phyloP scores from a whole-genome alignment of 768 basidiomycete species.

The Leccinum truebloodii region DNA sequence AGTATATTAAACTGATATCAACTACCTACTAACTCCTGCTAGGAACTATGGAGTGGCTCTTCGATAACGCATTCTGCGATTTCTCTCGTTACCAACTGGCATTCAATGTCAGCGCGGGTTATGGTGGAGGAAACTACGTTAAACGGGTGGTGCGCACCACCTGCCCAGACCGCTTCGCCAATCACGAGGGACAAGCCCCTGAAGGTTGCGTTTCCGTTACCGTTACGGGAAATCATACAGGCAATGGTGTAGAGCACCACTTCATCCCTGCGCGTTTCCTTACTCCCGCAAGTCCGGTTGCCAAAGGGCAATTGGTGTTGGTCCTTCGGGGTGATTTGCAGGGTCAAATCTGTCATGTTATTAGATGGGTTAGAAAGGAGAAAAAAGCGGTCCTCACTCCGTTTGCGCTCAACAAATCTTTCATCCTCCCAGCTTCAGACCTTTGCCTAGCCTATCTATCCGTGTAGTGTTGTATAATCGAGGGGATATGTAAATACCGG shows the following conservation, averaged over 20 bases:
- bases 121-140: too few species aligned
- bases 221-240: not conserved
- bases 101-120: too few species aligned
- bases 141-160: too few species aligned
- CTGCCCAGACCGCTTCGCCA: too few species aligned
- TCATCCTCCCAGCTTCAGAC: not conserved
- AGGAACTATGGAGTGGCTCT: too few species aligned
- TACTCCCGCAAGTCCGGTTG: not conserved
- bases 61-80: too few species aligned
- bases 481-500: too few species aligned
- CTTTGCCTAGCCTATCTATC: not conserved
- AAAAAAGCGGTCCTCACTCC: not conserved
- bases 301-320: not conserved
- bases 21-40: too few species aligned
- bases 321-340: not conserved
- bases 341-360: not conserved
- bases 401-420: not conserved
- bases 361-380: not conserved
- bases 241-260: not conserved
- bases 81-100: too few species aligned
- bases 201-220: not conserved
- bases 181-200: too few species aligned
- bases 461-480: not conserved
- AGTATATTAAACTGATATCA: too few species aligned
- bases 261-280: not conserved